These are phyloP conservation scores for Euphorbia schlechtendalii DNA, from an alignment of 441 rosid species.

Conservation along the genomic window DNA sequence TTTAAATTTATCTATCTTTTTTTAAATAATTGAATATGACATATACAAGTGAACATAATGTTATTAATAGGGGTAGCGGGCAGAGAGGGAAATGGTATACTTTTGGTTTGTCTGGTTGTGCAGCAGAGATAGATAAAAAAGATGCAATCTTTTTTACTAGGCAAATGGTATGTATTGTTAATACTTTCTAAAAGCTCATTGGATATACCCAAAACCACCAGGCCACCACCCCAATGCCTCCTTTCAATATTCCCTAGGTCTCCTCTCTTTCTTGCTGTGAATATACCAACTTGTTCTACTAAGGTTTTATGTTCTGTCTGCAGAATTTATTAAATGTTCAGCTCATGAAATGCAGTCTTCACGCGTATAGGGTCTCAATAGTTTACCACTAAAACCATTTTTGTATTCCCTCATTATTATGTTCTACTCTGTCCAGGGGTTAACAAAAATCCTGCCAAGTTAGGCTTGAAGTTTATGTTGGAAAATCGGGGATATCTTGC, in stretches of 20 bases:
- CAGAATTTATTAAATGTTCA: too few species aligned
- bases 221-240: slow-evolving; percentile 6
- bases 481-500: too few species aligned
- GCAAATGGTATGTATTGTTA: slow-evolving; percentile 48
- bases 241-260: slow-evolving; percentile 46
- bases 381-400: too few species aligned
- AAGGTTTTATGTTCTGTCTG: slow-evolving; percentile 13
- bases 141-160: slow-evolving; percentile 35
- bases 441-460: too few species aligned
- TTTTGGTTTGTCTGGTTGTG: slow-evolving; percentile 54
- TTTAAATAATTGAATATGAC: slow-evolving; percentile 46
- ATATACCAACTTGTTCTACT: slow-evolving; percentile 15
- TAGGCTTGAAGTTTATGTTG: too few species aligned
- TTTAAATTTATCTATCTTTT: too few species aligned
- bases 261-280: slow-evolving; percentile 14
- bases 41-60: slow-evolving; percentile 25
- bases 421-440: too few species aligned
- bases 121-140: slow-evolving; percentile 28
- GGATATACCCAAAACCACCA: slow-evolving; percentile 25
- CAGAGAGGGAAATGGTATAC: slow-evolving; percentile 27
- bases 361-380: too few species aligned
- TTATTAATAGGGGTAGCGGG: too few species aligned
- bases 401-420: too few species aligned
- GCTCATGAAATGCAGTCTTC: too few species aligned
- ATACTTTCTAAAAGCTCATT: slow-evolving; percentile 63